Evolutionary conservation across 2,329 filamentous ascomycete species (phyloP), one percentile per base, ranked within the genome.

Genomic region (Apiospora saccharicola): DNA sequence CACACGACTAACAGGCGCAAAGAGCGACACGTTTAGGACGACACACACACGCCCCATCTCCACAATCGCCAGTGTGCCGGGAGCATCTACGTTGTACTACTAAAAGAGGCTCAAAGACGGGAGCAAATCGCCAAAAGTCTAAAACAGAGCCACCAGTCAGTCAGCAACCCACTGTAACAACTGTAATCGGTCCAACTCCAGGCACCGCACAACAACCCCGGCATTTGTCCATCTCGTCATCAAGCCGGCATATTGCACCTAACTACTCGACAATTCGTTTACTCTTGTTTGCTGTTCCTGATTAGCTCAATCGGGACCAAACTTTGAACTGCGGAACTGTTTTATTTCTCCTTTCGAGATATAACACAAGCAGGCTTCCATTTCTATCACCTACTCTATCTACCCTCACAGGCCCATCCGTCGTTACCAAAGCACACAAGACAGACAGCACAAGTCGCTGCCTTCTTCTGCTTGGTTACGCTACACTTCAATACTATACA

Each of bases 201-300:
- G 57, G 34, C 34, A 64, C 57, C 57, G 37, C 37, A 64, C 57
- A 64, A 22, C 57, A 64, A 34, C 34, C 34, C 34, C 57, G 57
- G 57, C 57, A 64, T 41, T 64, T 64, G 57, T 64, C 57, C n/a
- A 64, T 41, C 57, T 64, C 57, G 57, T 64, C 57, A 64, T 64
- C 57, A 64, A 41, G 57, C 30, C 57, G 34, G 57, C 57, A 64
- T 64, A 64, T 64, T 64, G 34, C 57, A 64, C 34, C 57, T 41
- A 41, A 41, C 19, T 41, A 41, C 57, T 37, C 57, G 57, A 64
- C 57, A 24, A n/a, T 2, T 24, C 19, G 8, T 3, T 37, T 37
- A 8, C 22, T 41, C 57, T n/a, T 64, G 57, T 64, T 41, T 64
- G 57, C 57, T 64, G 57, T 64, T 64, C 57, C 57, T 64, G 57